These are phyloP conservation scores for Phaseolus lunatus DNA, from an alignment of 306 rosid species.

Conservation along the genomic window DNA sequence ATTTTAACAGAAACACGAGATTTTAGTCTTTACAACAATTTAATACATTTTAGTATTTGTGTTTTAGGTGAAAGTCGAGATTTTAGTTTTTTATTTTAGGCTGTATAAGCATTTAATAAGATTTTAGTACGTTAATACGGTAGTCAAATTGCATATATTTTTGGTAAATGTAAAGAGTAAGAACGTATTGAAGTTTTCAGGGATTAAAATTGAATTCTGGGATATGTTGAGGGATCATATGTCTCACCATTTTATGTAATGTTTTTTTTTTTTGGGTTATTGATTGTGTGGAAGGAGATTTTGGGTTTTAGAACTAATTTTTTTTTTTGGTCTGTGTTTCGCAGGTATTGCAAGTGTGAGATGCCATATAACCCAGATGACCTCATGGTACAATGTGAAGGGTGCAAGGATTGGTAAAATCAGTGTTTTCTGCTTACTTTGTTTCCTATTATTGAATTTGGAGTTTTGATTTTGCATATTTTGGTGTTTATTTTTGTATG, in stretches of 20 bases:
- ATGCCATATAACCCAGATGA: constrained; percentile 92
- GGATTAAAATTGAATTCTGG: neutral
- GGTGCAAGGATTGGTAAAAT: constrained; percentile 81
- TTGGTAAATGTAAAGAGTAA: neutral
- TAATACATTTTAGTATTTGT: no score
- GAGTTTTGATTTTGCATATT: neutral
- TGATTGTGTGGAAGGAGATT: neutral
- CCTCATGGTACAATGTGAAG: constrained; percentile 90
- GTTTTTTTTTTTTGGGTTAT: neutral
- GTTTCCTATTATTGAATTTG: neutral
- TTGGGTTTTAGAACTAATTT: constrained; percentile 4
- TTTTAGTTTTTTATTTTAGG: no score
- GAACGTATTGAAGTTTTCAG: neutral
- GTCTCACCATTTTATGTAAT: neutral
- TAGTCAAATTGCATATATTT: neutral
- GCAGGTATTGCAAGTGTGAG: constrained; percentile 86
- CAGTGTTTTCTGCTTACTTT: constrained; percentile 38
- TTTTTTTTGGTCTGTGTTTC: constrained; percentile 36
- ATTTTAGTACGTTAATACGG: no score
- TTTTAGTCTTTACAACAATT: no score
- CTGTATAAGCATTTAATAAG: no score
- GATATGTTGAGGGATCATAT: neutral
- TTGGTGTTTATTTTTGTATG: neutral
- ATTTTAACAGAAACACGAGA: neutral
- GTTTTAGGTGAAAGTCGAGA: no score